Base-by-base conservation (phyloP, 495 filamentous ascomycete genomes). In the Tuber umbilicatum region DNA sequence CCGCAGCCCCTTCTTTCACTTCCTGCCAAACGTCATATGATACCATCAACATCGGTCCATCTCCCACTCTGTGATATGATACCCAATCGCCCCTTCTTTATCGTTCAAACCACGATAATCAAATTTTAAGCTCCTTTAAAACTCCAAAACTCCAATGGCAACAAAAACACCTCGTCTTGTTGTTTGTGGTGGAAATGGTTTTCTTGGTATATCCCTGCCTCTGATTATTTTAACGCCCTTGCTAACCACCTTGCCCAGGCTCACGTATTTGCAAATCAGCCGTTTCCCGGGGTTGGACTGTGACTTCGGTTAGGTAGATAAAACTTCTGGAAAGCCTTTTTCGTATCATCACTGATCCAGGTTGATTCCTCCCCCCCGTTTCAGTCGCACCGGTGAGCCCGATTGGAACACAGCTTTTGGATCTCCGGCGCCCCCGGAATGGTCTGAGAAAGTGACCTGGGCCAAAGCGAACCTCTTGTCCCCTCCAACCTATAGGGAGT, bases 171-270 rank as follows among this genome's bases (percentile, higher is more conserved):
- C 74, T n/a, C 81, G 74, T 70, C 84, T 99, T 21, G 89, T 98
- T 55, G 94, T 99, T 70, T 94, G 91, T 70, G 95, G 95, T 72
- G 95, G 95, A 72, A 97, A 90, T 81, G 95, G 95, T n/a, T 99
- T 99, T 82, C 84, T 99, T 64, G 91, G 90, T 89, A 79, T 43
- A 83, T 84, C 55, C 27, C 27, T 50, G 64, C 67, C 73, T 76
- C 71, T 40, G 69, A 76, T 50, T 71, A 73, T 73, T 74, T 47
- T n/a, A 67, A 75, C 43, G 27, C 27, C 72, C 39, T 72, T 72
- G 43, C 70, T 55, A 68, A 47, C 68, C 23, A 19, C 50, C 6
- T 37, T 7, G 72, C 38, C 37, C 35, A 86, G 94, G 94, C 21
- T 93, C 92, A 39, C 87, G 94, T 71, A 97, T 99, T 84, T 97